Base-by-base conservation (phyloP, 331 rosid genomes). In the Quercus lobata region DNA sequence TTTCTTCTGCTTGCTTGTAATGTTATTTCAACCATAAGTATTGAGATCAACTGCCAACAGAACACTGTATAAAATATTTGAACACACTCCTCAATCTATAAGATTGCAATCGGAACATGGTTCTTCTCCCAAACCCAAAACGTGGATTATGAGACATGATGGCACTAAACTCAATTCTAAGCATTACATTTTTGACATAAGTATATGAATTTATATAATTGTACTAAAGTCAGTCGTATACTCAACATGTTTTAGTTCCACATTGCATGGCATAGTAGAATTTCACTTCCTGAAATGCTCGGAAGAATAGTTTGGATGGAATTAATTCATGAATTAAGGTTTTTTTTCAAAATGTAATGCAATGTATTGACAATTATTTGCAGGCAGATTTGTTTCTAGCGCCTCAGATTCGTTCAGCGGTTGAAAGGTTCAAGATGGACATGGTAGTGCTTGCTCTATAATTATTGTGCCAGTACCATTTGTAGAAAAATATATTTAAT, bases 351-450 rank as follows among this genome's bases (percentile, higher is more conserved):
- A 68, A 55, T 60, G 46, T 66, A 85, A 68, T 80, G 15, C 58
- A 60, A 83, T 21, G 65, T 14, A 6, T 57, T 75, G 69, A 65
- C 83, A 76, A 80, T 79, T 72, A 27, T 41, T 84, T 84, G 81
- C 92, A 93, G 98, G 97, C 98, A 15, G 98, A 91, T 83, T 1
- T 93, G 77, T 93, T 91, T 85, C 73, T 93, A 78, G 98, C 92
- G 0, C 97, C 98, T 30, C 98, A 93, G 87, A 4, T 93, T 52
- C 3, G 71, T 81, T 9, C 76, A 65, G 92, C 89, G 9, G n/a
- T 54, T 62, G 72, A 22, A 10, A 79, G 69, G 78, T 91, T 82
- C 95, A 80, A 83, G 37, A 73, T 91, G 70, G 84, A 85, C 83
- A 83, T 52, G 98, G 98, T 90, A 91, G 70, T 79, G 61, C 74